These are phyloP conservation scores for Mimosa bimucronata DNA, from an alignment of 306 rosid genomes.

Conservation along the genomic window DNA sequence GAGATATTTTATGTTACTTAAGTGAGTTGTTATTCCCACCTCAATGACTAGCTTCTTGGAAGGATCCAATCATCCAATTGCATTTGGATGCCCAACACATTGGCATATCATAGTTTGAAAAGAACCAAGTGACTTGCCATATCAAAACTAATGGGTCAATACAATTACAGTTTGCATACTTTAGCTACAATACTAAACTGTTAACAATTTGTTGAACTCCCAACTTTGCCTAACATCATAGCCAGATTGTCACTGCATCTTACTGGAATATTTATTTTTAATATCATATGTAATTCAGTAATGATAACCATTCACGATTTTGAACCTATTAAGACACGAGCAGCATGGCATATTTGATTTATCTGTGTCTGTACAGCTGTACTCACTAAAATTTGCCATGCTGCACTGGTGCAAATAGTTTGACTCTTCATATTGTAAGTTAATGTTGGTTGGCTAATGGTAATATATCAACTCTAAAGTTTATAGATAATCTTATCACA, in stretches of 20 bases:
- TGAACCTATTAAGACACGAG: neutral
- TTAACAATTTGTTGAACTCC: conserved; percentile 1
- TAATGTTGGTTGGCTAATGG: neutral
- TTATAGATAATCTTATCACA: conserved; percentile 23
- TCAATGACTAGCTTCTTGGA: neutral
- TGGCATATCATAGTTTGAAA: neutral
- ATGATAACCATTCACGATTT: neutral
- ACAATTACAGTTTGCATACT: neutral
- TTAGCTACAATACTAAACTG: neutral
- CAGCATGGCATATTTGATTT: neutral
- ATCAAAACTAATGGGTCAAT: neutral
- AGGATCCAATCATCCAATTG: neutral
- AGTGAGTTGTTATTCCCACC: neutral
- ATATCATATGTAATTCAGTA: neutral
- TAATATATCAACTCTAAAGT: conserved; percentile 29
- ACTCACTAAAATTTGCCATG: neutral
- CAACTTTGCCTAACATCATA: neutral
- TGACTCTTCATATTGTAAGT: neutral
- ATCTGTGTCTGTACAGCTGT: neutral
- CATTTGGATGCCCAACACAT: neutral
- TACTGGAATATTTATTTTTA: neutral
- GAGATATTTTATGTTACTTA: neutral
- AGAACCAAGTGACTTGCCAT: neutral
- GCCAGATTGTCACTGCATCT: neutral
- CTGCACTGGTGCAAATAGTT: neutral